phyloP scores from a whole-genome alignment of 345 rosid genomes.

The Eucalyptus polybractea region DNA sequence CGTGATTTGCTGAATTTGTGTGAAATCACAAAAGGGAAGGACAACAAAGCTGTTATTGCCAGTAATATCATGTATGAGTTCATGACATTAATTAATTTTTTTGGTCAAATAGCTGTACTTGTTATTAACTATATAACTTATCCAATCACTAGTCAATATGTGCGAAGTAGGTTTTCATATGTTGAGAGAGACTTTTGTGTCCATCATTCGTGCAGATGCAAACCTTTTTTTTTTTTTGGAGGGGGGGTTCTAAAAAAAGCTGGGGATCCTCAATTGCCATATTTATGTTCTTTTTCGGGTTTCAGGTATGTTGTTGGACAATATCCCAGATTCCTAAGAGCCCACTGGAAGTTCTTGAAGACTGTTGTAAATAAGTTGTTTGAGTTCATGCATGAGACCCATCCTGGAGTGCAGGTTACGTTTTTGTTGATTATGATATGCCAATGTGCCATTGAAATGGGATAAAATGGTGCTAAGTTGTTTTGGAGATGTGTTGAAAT shows the following conservation, averaged over 20 bases:
- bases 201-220: not conserved
- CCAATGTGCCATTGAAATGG: not conserved
- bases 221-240: not conserved
- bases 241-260: not conserved
- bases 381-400: constrained; percentile 99
- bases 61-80: constrained; percentile 94
- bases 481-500: not conserved
- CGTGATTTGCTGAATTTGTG: constrained; percentile 93
- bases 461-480: not conserved
- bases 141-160: not conserved
- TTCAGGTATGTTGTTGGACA: constrained; percentile 99
- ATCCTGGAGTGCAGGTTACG: constrained; percentile 97
- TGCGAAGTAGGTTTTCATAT: not conserved
- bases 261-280: not conserved
- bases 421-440: not conserved
- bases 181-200: not conserved
- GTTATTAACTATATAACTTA: not conserved
- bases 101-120: not conserved
- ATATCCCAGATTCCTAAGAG: constrained; percentile 97
- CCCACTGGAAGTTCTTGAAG: constrained; percentile 98
- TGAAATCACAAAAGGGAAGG: constrained; percentile 96
- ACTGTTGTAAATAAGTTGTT: constrained; percentile 98
- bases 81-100: not conserved
- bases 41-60: constrained; percentile 97
- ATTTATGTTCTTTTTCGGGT: constrained; percentile 1